Evolutionary conservation across 441 rosid species (phyloP), one percentile per base, ranked within the genome.

Genomic region (Oxalis stricta): DNA sequence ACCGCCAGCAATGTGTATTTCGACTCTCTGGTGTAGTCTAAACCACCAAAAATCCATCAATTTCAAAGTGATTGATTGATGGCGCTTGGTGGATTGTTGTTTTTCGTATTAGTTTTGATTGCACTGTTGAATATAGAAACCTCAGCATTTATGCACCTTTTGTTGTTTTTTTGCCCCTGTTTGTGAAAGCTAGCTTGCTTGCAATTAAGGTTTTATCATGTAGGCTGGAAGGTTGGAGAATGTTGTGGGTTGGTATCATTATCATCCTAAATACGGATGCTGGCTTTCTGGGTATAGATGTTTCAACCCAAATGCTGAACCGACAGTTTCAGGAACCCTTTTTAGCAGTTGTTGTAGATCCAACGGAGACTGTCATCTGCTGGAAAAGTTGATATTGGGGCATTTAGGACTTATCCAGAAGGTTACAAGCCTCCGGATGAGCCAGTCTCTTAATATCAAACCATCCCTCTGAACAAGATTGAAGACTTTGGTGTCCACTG

Each of bases 321-420:
- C 99, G 84, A 55, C 95, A 83, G 57, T 86, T 44, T 59, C 99
- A 91, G 56, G 99, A 91, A 44, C 99, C 96, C 2, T 91, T 91
- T 68, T 64, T 91, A 50, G 99, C 99, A 5, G 99, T 91, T 45
- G 99, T 91, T 34, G 83, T 91, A 30, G 99, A 91, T 64, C 99
- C 99, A 4, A 86, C 95, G 3, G 82, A 96, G 73, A 86, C 99
- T 45, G 96, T 86, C n/a, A 41, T 86, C 99, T 1, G 96, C 99
- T 61, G 99, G 99, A 45, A 91, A 91, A 73, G 99, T 91, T 48
- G 99, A 91, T 79, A 91, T 91, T 46, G 99, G 96, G 48, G 99
- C 99, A 15, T 91, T 86, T 59, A 75, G 99, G 65, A 86, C 99
- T 17, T 86, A 91, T 49, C 96, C 96, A 1, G 84, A 86, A 18